Evolutionary conservation across 2,329 filamentous ascomycete species (phyloP).

Genomic region (Chrysoporthe deuterocubensis): DNA sequence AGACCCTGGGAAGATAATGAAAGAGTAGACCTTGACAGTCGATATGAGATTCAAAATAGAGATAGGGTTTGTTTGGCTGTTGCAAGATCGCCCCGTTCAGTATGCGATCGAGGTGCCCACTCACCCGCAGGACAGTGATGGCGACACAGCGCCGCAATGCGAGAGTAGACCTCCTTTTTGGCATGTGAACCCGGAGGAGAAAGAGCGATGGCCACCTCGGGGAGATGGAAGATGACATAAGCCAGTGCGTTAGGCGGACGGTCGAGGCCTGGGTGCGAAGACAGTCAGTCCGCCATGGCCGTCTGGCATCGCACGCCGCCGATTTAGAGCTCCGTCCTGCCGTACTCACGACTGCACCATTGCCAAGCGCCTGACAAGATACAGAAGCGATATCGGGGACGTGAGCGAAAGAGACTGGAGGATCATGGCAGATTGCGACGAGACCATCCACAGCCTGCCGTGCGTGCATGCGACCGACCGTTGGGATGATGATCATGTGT

Average conservation of each 20-base stretch:
- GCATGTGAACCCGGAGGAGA: not conserved
- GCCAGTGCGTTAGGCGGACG: too few species aligned
- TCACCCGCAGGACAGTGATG: too few species aligned
- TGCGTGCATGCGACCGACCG: not conserved
- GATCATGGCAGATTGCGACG: not conserved
- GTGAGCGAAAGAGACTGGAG: not conserved
- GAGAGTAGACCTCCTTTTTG: not conserved
- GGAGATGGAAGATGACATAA: not conserved
- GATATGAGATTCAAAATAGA: not conserved
- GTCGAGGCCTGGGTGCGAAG: too few species aligned
- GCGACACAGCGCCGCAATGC: too few species aligned
- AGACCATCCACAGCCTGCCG: not conserved
- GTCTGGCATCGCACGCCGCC: too few species aligned
- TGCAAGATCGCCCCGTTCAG: not conserved
- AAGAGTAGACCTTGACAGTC: not conserved
- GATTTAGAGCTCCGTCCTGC: too few species aligned
- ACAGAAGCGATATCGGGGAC: not conserved
- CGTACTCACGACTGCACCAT: too few species aligned
- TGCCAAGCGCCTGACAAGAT: not conserved
- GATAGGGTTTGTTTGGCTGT: not conserved
- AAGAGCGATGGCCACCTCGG: not conserved
- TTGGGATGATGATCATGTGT: not conserved
- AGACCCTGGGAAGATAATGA: not conserved
- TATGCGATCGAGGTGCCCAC: not conserved
- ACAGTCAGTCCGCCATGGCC: too few species aligned